These are phyloP conservation scores for Fusarium incarnatum DNA, from an alignment of 2,329 filamentous ascomycete species.

Conservation along the genomic window DNA sequence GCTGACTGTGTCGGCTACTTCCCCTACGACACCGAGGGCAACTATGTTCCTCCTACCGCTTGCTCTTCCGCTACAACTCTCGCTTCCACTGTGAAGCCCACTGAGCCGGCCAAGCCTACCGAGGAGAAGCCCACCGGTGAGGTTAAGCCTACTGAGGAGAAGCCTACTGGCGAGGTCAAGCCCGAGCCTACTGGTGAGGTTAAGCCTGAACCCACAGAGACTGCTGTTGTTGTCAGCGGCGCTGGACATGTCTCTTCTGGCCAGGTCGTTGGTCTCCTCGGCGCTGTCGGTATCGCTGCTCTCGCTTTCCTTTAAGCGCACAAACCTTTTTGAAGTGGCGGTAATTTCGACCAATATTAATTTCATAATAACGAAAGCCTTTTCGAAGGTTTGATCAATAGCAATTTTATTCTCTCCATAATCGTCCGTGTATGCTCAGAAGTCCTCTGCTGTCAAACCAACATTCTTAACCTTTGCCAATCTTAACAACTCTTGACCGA, in stretches of 20 bases:
- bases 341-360: not conserved
- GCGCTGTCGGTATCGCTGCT: conserved; percentile 12
- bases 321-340: not conserved
- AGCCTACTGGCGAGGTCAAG: not conserved
- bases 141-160: not conserved
- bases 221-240: conserved; percentile 15
- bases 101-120: not conserved
- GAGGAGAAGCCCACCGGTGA: not conserved
- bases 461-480: conserved; percentile 66
- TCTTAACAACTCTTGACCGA: conserved; percentile 67
- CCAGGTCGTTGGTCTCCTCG: not conserved
- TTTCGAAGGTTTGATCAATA: not conserved
- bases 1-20: conserved; percentile 4
- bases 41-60: conserved; percentile 2
- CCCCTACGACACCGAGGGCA: not conserved
- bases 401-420: not conserved
- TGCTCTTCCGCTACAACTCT: conserved; percentile 6
- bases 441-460: conserved; percentile 53
- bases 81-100: conserved; percentile 5
- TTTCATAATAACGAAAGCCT: not conserved
- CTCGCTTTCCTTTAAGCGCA: conserved; percentile 7
- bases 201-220: conserved; percentile 4
- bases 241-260: not conserved
- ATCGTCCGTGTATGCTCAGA: conserved; percentile 3
- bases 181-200: not conserved